phyloP scores from a whole-genome alignment of 2,329 filamentous ascomycete genomes.

The Lachnellula subtilissima region DNA sequence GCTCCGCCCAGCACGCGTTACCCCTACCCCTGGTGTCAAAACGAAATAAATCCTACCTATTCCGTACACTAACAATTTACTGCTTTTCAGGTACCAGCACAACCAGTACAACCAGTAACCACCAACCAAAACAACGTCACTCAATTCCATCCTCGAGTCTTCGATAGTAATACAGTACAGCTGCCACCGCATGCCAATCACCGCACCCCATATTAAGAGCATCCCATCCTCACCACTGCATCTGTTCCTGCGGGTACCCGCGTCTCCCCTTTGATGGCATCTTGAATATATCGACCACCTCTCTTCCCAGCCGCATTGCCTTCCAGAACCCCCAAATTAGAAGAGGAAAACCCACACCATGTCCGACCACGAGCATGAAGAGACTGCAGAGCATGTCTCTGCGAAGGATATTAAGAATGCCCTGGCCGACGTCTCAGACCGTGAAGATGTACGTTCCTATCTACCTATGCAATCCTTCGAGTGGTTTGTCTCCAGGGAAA shows the following conservation, averaged over 20 bases:
- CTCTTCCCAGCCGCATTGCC: background rate
- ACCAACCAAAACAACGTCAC: constrained; percentile 1
- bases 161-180: background rate
- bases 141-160: background rate
- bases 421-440: constrained; percentile 24
- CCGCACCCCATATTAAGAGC: background rate
- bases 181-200: background rate
- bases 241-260: background rate
- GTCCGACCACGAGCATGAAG: constrained; percentile 12
- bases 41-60: too few relatives aligned
- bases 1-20: too few relatives aligned
- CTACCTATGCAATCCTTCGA: background rate
- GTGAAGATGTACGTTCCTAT: constrained; percentile 15
- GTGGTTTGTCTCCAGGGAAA: background rate
- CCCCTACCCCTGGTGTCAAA: too few relatives aligned
- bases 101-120: background rate
- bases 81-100: too few relatives aligned
- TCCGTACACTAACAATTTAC: too few relatives aligned
- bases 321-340: background rate
- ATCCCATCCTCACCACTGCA: background rate
- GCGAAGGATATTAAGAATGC: constrained; percentile 11
- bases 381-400: background rate
- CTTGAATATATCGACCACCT: constrained; percentile 4
- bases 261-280: constrained; percentile 15
- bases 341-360: constrained; percentile 6